phyloP scores from a whole-genome alignment of 1,284 basidiomycete species.

The Albatrellus sp. region DNA sequence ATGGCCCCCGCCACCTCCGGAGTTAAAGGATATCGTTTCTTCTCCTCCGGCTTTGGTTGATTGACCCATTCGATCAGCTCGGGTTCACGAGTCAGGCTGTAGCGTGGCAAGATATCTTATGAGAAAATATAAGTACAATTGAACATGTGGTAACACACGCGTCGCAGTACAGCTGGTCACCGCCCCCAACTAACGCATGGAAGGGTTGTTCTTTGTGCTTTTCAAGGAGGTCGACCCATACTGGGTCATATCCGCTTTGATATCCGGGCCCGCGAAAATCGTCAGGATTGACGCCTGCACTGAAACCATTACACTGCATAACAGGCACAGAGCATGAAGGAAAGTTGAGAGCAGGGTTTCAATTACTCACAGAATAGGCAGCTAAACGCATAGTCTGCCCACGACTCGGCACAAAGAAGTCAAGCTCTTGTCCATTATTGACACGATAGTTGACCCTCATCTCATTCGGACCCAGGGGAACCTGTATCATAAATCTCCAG shows the following conservation, averaged over 20 bases:
- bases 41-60: conserved; percentile 50
- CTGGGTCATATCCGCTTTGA: conserved; percentile 72
- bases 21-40: conserved; percentile 53
- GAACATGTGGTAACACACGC: conserved; percentile 25
- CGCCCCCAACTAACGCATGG: conserved; percentile 78
- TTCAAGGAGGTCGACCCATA: conserved; percentile 85
- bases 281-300: conserved; percentile 67
- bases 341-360: no score
- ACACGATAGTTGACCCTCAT: conserved; percentile 74
- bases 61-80: conserved; percentile 77
- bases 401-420: conserved; percentile 77
- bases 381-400: conserved; percentile 89
- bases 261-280: conserved; percentile 69
- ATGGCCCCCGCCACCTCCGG: conserved; percentile 70
- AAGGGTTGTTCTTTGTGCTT: conserved; percentile 76
- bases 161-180: conserved; percentile 79
- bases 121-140: not conserved
- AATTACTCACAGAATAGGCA: conserved; percentile 55
- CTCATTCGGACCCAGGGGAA: conserved; percentile 66
- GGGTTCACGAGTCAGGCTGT: conserved; percentile 57
- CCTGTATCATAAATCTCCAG: conserved; percentile 86
- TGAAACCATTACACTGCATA: conserved; percentile 69
- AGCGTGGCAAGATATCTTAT: not conserved
- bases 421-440: conserved; percentile 66
- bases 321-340: not conserved